Base-by-base conservation (phyloP, 2,329 filamentous ascomycete species). In the Fulvia fulva region DNA sequence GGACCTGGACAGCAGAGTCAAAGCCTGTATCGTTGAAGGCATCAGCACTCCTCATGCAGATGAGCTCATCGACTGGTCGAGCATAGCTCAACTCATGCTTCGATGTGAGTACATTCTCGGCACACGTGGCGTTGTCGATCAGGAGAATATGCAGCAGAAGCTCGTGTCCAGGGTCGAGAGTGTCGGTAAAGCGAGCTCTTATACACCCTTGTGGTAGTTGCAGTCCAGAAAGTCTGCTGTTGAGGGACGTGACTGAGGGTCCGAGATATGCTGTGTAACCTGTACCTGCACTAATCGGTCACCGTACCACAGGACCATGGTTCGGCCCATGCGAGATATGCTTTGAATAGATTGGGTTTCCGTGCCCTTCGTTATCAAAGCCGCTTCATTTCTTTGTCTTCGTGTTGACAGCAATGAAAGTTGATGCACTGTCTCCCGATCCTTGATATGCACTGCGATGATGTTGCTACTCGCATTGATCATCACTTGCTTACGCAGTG, bases 101-200 rank as follows among this genome's bases (percentile, higher is more conserved):
- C n/a, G 55, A 63, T 25, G 71, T 9, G 63, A 61, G 54, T 71
- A 68, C 50, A 63, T 74, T 21, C 73, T 74, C 55, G 72, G 73
- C 52, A 70, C 70, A 12, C 57, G 71, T 19, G 68, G 69, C 41
- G 63, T 74, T 26, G 64, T 73, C 45, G 69, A 74, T 55, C 58
- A 60, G 3, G 57, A 51, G 30, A 63, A 63, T 54, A 57, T 73
- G 47, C 65, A 65, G 51, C 21, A 34, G 44, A 43, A 55, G 21
- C 59, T 74, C 12, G 71, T 68, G 9, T 73, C 73, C 65, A 62
- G 62, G 25, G 69, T 73, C 55, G 63, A 71, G 56, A 62, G 62
- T 30, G 69, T 73, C 57, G 71, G 71, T 47, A 70, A 68, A 56
- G 41, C 57, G 47, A 55, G 63, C 37, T 52, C 53, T 19, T 32